Evolutionary conservation across 2,329 filamentous ascomycete genomes (phyloP), one percentile per base, ranked within the genome.

Genomic region (Venturia effusa): DNA sequence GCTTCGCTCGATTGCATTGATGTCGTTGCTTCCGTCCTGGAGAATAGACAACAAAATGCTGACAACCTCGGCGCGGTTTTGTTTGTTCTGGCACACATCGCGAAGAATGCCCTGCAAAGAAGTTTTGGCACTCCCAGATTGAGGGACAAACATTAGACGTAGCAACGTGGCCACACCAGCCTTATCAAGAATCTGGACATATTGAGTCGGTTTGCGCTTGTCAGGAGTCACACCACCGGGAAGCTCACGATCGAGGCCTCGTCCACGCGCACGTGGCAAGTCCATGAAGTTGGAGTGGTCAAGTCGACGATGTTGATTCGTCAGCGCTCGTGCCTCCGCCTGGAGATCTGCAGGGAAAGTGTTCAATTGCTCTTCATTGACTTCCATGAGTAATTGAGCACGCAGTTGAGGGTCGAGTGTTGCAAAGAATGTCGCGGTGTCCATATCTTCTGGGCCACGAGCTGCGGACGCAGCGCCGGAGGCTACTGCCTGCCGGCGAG

Each of bases 161-260:
- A 99, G 82, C 40, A 99, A 80, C n/a, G 94, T 97, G 32, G 95
- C 94, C 68, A 99, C 88, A 32, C 95, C 94, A 59, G 92, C 84
- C 76, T 96, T 97, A 75, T 99, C 94, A 37, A 99, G 84, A 88
- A 99, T 96, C 73, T 99, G 94, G 30, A 96, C 89, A 65, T 95
- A 89, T 27, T 90, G 87, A 66, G 89, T 88, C 64, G 90, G 86
- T 70, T 89, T 88, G 43, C 81, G 77, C 77, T 92, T 93, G 71
- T 68, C 84, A 76, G 68, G 74, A 55, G 79, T 78, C 63, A 79
- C 80, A 55, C 74, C 77, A 19, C 61, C 64, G n/a, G 48, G 45
- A 54, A 37, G 15, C 17, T 60, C 48, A 22, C 54, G 63, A 24
- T 55, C 55, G 17, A 43, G 54, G 19, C 61, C 51, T 27, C 62